These are phyloP conservation scores for Fagopyrum esculentum DNA, from an alignment of 148 eudicot genomes.

Conservation along the genomic window DNA sequence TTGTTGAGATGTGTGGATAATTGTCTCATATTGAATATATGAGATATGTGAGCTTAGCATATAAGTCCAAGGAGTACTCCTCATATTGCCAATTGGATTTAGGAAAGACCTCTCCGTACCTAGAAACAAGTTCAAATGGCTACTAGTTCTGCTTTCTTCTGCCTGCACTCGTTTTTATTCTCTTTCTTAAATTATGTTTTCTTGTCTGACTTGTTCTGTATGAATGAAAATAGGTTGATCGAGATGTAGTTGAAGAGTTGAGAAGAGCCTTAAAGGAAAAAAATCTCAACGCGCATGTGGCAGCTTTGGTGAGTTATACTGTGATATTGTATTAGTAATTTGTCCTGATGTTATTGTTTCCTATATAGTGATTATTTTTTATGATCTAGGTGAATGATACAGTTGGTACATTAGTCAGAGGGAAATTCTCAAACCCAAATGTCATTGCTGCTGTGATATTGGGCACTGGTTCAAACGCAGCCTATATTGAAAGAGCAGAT, in stretches of 20 bases:
- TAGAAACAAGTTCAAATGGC: too few relatives aligned
- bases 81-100: too few relatives aligned
- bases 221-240: slow-evolving; percentile 22
- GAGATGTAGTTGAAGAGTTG: slow-evolving; percentile 35
- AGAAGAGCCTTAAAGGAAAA: slow-evolving; percentile 24
- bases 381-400: slow-evolving; percentile 59
- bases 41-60: too few relatives aligned
- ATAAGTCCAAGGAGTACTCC: too few relatives aligned
- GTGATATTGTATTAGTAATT: neutral
- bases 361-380: neutral
- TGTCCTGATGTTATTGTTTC: neutral
- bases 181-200: neutral
- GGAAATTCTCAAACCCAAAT: slow-evolving; percentile 54
- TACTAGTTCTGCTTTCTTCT: too few relatives aligned
- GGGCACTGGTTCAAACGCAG: slow-evolving; percentile 70
- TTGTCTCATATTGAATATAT: too few relatives aligned
- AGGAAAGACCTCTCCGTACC: too few relatives aligned
- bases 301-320: slow-evolving; percentile 36
- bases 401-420: slow-evolving; percentile 70
- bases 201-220: neutral
- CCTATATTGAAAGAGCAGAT: slow-evolving; percentile 50
- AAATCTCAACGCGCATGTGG: slow-evolving; percentile 24
- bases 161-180: too few relatives aligned
- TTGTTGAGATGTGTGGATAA: too few relatives aligned
- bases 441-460: slow-evolving; percentile 66